A percentile compares a stretch with the other conserved stretches of the same genome.
These are phyloP conservation scores for Mortierella sp. DNA, from an alignment of 371 early-diverging fungal genomes.

Conservation along the genomic window DNA sequence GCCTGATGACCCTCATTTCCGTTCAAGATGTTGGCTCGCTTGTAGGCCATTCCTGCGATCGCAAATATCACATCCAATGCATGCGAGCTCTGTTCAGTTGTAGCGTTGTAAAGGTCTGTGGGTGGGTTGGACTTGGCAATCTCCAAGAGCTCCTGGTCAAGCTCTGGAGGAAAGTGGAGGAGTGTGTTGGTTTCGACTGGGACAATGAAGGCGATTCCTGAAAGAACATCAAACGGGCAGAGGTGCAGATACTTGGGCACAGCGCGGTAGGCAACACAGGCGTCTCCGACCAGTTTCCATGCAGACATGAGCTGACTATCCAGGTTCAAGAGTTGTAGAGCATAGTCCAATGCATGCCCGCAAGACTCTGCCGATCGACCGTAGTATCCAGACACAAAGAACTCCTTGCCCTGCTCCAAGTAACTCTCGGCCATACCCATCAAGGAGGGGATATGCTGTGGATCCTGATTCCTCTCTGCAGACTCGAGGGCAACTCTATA, in stretches of 20 bases:
- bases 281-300: slow-evolving; percentile 83
- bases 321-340: slow-evolving; percentile 44
- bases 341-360: slow-evolving; percentile 61
- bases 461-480: slow-evolving; percentile 59
- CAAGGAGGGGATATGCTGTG: slow-evolving; percentile 65
- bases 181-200: slow-evolving; percentile 56
- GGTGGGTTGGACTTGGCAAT: neutral
- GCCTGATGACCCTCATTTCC: slow-evolving; percentile 45
- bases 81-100: slow-evolving; percentile 46
- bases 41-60: slow-evolving; percentile 43
- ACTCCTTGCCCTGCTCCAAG: slow-evolving; percentile 73
- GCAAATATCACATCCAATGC: slow-evolving; percentile 32
- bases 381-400: slow-evolving; percentile 77
- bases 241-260: slow-evolving; percentile 66
- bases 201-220: slow-evolving; percentile 52
- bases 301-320: slow-evolving; percentile 61
- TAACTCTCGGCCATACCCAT: slow-evolving; percentile 77
- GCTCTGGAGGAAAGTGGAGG: slow-evolving; percentile 60
- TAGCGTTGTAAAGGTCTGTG: slow-evolving; percentile 17
- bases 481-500: slow-evolving; percentile 64
- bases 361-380: slow-evolving; percentile 77
- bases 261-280: slow-evolving; percentile 67
- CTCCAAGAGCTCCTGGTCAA: slow-evolving; percentile 25
- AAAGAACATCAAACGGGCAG: slow-evolving; percentile 58
- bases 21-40: slow-evolving; percentile 47